Base-by-base conservation (phyloP, 805 yeast genomes). In the Candida qinlingensis region DNA sequence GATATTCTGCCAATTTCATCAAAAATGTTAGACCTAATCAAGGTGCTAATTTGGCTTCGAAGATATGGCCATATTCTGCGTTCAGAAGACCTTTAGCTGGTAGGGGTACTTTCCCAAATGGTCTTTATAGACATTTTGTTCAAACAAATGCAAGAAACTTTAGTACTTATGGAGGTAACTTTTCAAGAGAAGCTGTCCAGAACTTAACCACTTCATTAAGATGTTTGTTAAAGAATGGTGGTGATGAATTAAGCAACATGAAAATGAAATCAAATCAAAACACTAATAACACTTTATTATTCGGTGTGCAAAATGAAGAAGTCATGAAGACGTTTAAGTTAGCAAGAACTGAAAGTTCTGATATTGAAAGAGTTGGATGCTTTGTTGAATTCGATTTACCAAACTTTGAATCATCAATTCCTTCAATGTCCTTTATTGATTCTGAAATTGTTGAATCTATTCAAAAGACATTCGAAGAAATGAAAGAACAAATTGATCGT, bases 301-400 rank as follows among this genome's bases (percentile, higher is more conserved):
- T 36, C 35, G 13, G n/a, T 34, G 44, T 35, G n/a, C 28, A 39
- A 12, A 39, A 43, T 7, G 31, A 37, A 25, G 47, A 47, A 9
- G 45, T 37, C 8, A 11, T 40, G 33, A 35, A 44, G 30, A 44
- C 44, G 13, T 54, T 69, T 44, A 55, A 58, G 39, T 45, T 71
- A 46, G 75, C 74, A 10, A 61, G 62, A 49, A 57, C 62, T 25
- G 71, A 71, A 41, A 59, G 68, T 7, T 55, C 62, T 12, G 48
- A 46, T 27, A 52, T 60, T 28, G 63, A 64, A 38, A 52, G 50
- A 19, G 11, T 47, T n/a, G 85, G 82, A 25, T 71, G 82, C 40
- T 71, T 71, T 51, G 80, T 81, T 39, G 89, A 84, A 55, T 84
- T 87, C 57, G 69, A 67, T 37, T 52, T 82, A 13, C 76, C 80